Evolutionary conservation across 805 yeast species (phyloP), one percentile per base, ranked within the genome.

Genomic region (Ogataea kodamae): DNA sequence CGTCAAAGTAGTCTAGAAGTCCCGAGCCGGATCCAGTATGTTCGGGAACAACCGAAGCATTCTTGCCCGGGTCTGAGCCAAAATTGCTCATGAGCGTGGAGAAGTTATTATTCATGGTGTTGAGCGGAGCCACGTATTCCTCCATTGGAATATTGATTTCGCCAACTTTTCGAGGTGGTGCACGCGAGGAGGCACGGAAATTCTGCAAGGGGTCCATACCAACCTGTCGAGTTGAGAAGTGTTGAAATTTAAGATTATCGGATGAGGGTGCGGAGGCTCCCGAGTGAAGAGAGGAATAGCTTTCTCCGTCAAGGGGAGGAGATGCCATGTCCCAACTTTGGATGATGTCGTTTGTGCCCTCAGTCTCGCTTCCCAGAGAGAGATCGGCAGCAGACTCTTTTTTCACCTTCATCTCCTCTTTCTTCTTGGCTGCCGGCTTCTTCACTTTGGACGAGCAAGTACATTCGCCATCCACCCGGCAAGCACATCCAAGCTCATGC

Each of bases 71-170:
- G 20, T 26, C 27, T 15, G 33, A 18, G n/a, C 42, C 50, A 9
- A 43, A 34, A 22, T 23, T 35, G 23, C 28, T 49, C 21, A 60
- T 25, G 10, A 60, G 46, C 19, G 51, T 54, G 22, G 55, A 50
- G 30, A 61, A 42, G 35, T 60, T 52, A 8, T 43, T 48, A 33
- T 57, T 59, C 64, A 60, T 61, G 16, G 61, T 52, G 34, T 59
- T 57, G 35, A 60, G 31, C 9, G 65, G 65, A 18, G 57, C 60
- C 11, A 61, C 57, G 34, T 56, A 61, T 33, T 61, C 66, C 30
- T 61, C 62, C 17, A 59, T 47, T 3, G 64, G 60, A 5, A 59
- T 38, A 2, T 54, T 31, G 4, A 59, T 59, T 38, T 59, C 64
- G 8, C 64, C 64, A 2, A 50, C 30, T 23, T 59, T 46, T 29